Conservation (phyloP, 805 yeast species). For the Grigorovia jiainica region DNA sequence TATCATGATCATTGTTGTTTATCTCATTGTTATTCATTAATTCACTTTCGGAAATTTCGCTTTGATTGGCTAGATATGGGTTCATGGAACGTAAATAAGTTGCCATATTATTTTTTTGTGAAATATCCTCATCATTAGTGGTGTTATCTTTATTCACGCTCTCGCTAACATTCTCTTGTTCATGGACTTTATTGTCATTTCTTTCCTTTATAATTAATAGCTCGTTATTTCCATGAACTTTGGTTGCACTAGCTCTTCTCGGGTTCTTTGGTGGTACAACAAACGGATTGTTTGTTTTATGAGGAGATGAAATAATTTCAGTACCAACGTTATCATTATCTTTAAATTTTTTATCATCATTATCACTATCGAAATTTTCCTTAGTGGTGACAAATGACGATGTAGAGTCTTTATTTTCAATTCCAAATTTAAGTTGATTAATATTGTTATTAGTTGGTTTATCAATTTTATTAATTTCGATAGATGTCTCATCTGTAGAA, state of each 20-base stretch:
- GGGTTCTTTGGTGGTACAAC: not conserved
- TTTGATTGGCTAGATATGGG: slow-evolving; percentile 11
- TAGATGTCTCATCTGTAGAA: not conserved
- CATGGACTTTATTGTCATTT: not conserved
- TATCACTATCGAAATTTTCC: not conserved
- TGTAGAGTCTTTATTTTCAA: not conserved
- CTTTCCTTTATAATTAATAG: not conserved
- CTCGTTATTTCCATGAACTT: not conserved
- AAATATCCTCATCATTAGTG: not conserved
- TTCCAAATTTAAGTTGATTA: too few species aligned
- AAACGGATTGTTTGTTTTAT: not conserved
- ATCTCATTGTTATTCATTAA: not conserved
- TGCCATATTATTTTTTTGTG: slow-evolving; percentile 31
- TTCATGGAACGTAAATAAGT: slow-evolving; percentile 38
- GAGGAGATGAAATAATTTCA: not conserved
- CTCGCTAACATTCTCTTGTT: too few species aligned
- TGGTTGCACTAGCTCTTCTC: not conserved
- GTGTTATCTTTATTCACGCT: not conserved
- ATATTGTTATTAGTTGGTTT: not conserved
- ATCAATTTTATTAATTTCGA: not conserved
- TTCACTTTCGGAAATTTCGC: not conserved
- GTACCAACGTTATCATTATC: not conserved
- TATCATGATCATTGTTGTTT: not conserved
- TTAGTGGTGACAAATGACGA: not conserved
- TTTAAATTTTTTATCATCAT: not conserved